Base-by-base conservation (phyloP, 2,329 filamentous ascomycete genomes). In the Emmonsia crescens region DNA sequence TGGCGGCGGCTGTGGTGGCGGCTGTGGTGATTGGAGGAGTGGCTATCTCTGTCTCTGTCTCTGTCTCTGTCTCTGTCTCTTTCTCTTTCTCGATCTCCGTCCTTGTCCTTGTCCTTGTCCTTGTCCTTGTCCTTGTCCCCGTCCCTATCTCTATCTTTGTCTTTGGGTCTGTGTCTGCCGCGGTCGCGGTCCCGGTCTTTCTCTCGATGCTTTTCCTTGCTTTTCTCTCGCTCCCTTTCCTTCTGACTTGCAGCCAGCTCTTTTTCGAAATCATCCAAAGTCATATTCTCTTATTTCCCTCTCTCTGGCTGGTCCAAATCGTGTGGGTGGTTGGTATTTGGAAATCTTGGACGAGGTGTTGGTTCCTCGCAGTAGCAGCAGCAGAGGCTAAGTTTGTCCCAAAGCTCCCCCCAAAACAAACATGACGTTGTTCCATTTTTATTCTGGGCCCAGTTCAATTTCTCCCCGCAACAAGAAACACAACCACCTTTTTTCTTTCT, bases 261-360 rank as follows among this genome's bases (percentile, higher is more conserved):
- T 71, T 87, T 89, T 73, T 95, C 91, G 63, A 95, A 95, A 62
- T 92, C 89, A 67, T 85, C 83, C 62, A 86, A 72, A 5, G 81
- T 80, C 84, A 85, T 33, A 58, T 75, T 16, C 6, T 8, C 27
- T 31, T 29, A 42, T 21, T 24, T 46, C 14, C 24, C 19, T 10
- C 19, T 36, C 51, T 36, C 29, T 54, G 10, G 24, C 29, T 10
- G 21, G 21, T n/a, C 5, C 27, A 16, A 6, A 21, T 29, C 4
- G 55, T 21, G 6, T 5, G 9, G 9, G 8, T n/a, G 38, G 38
- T 36, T 44, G 38, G 27, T 57, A 44, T 21, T 44, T 44, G 3
- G 16, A 27, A 57, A 46, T n/a, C 2, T 14, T 8, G 29, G 16
- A 12, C 21, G 44, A 44, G 31, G n/a, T 44, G 48, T 57, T 44